Evolutionary conservation across 2,329 filamentous ascomycete genomes (phyloP), one percentile per base, ranked within the genome.

Genomic region (Stylonectria norvegica): DNA sequence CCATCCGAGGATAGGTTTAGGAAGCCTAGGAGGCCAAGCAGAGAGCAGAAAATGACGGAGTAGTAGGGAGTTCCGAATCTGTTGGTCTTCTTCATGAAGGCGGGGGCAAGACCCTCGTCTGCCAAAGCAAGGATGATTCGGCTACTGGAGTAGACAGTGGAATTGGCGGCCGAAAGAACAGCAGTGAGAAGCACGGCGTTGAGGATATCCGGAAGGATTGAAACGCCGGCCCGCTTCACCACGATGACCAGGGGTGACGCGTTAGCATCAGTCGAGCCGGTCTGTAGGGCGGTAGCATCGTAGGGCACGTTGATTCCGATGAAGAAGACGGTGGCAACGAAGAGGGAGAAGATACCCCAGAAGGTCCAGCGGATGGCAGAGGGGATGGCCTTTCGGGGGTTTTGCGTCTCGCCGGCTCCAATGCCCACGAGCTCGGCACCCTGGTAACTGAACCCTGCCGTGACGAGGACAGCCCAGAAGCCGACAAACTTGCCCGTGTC

Each of bases 181-280:
- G 85, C 86, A 0, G 85, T 87, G 16, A 91, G 71, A 8, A 91
- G 77, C 6, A 89, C 81, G 12, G 80, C 85, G 62, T 91, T 91
- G 71, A 91, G 81, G 58, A 90, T 81, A 52, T 78, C 69, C 5
- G 80, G 76, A 4, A 88, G 75, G 4, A 78, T 74, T 6, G 68
- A 66, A 42, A 87, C 79, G 28, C 83, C 83, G 20, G 83, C 83
- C 14, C 77, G 70, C 22, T 72, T 68, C 25, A 73, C 75, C 20
- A 76, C 75, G 42, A 83, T 75, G 55, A 83, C 79, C 37, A 85
- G 72, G 5, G 83, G 83, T 3, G 81, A 85, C 3, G 81, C 79
- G 0, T 77, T 78, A 14, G 81, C 82, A 56, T 84, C 71, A 32
- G 70, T 71, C 28, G 67, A 66, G 30, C 66, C 67, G 43, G 66